phyloP scores from a whole-genome alignment of 768 basidiomycete species.

The Rickenella mellea region DNA sequence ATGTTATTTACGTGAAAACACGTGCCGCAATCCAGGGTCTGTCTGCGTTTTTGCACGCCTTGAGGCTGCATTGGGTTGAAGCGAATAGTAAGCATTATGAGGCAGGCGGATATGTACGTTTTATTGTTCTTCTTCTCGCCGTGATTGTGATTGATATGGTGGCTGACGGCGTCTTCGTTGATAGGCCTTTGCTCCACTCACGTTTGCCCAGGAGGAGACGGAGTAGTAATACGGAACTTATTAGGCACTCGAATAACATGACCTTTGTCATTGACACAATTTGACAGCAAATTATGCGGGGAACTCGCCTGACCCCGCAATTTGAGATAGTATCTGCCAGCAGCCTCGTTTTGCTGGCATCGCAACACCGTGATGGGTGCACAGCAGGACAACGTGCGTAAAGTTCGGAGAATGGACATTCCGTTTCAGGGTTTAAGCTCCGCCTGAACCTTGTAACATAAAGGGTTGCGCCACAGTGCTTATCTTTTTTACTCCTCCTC shows the following conservation, averaged over 20 bases:
- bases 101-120: constrained; percentile 80
- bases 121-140: constrained; percentile 7
- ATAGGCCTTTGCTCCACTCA: constrained; percentile 40
- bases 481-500: constrained; percentile 10
- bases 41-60: constrained; percentile 91
- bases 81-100: constrained; percentile 95
- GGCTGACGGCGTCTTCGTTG: constrained; percentile 16
- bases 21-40: constrained; percentile 51
- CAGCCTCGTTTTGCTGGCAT: too few species aligned
- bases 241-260: background rate
- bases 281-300: too few species aligned
- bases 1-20: constrained; percentile 12
- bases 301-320: too few species aligned
- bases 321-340: too few species aligned
- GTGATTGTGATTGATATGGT: constrained; percentile 15
- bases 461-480: too few species aligned
- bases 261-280: too few species aligned
- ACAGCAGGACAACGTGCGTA: too few species aligned
- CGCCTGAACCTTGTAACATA: too few species aligned
- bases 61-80: constrained; percentile 97
- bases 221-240: constrained; percentile 12
- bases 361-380: too few species aligned
- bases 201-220: constrained; percentile 33
- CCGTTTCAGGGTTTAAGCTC: too few species aligned
- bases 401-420: too few species aligned